These are phyloP conservation scores for Cyathus striatus DNA, from an alignment of 768 basidiomycete genomes.

Conservation along the genomic window DNA sequence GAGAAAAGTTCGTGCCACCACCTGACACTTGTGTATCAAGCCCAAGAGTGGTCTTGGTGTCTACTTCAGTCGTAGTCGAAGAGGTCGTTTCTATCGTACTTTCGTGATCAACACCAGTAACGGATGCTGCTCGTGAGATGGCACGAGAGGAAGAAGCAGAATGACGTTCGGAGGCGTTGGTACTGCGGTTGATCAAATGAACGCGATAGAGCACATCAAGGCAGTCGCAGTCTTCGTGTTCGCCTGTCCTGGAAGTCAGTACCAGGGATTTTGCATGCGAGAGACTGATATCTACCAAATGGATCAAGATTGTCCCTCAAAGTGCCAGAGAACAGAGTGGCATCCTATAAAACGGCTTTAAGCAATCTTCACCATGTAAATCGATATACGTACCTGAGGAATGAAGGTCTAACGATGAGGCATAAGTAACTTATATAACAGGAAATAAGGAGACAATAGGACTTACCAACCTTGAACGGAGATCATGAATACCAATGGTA, in stretches of 20 bases:
- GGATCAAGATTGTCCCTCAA: constrained; percentile 74
- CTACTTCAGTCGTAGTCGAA: constrained; percentile 48
- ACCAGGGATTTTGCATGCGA: not conserved
- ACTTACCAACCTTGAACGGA: constrained; percentile 69
- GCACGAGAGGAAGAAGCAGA: constrained; percentile 45
- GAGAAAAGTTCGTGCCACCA: constrained; percentile 88
- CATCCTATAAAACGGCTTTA: constrained; percentile 75
- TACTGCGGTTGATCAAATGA: constrained; percentile 57
- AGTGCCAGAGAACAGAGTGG: constrained; percentile 77
- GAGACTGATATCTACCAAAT: constrained; percentile 34
- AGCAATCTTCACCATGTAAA: constrained; percentile 61
- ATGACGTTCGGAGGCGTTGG: constrained; percentile 39
- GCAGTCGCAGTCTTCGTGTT: constrained; percentile 77
- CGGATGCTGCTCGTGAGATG: constrained; percentile 37
- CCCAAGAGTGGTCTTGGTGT: constrained; percentile 50
- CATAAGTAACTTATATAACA: constrained; percentile 3
- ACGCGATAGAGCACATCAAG: constrained; percentile 79
- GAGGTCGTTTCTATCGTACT: constrained; percentile 31
- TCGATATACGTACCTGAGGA: constrained; percentile 40
- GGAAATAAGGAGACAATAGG: not conserved
- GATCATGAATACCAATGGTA: constrained; percentile 77
- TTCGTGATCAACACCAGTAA: constrained; percentile 31
- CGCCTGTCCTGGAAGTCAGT: constrained; percentile 31
- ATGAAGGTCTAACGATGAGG: constrained; percentile 61
- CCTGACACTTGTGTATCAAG: constrained; percentile 79